Percentiles rank a stretch among this genome's conserved stretches.
Evolutionary conservation across 192 early-diverging fungal genomes (phyloP).

Genomic region (Mortierella hygrophila): DNA sequence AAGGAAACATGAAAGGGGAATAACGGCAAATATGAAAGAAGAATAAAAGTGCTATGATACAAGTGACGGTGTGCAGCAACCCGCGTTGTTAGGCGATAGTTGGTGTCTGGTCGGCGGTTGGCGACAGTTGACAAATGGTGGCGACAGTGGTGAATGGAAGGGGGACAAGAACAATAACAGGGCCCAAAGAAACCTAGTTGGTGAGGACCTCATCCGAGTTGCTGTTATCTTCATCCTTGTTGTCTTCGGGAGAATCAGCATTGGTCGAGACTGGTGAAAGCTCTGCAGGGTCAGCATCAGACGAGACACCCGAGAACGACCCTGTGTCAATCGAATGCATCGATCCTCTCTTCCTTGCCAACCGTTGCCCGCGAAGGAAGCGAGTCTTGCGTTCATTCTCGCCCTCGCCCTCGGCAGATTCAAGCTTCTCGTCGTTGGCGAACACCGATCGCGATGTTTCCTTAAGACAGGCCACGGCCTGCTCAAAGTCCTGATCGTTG

Average conservation of each 20-base stretch:
- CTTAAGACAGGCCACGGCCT: constrained; percentile 27
- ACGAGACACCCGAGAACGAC: constrained; percentile 18
- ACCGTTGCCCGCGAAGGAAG: not conserved
- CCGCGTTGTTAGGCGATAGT: no score
- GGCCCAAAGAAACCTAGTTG: not conserved
- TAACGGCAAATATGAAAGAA: not conserved
- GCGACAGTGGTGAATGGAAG: no score
- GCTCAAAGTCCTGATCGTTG: constrained; percentile 50
- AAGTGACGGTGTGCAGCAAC: not conserved
- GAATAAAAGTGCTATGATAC: not conserved
- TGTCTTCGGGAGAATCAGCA: not conserved
- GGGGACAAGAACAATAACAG: not conserved
- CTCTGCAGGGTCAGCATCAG: constrained; percentile 18
- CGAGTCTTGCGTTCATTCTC: not conserved
- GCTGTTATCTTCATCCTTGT: constrained; percentile 6
- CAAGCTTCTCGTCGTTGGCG: not conserved
- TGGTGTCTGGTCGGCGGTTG: no score
- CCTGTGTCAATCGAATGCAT: constrained; percentile 31
- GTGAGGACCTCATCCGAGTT: not conserved
- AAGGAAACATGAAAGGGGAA: not conserved
- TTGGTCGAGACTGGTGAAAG: constrained; percentile 35
- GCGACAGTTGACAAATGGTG: no score
- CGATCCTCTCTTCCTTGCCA: constrained; percentile 4
- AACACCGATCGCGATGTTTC: constrained; percentile 4
- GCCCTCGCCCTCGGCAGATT: not conserved